These are phyloP conservation scores for Stephania yunnanensis DNA, from an alignment of 164 flowering plant species.

Conservation along the genomic window DNA sequence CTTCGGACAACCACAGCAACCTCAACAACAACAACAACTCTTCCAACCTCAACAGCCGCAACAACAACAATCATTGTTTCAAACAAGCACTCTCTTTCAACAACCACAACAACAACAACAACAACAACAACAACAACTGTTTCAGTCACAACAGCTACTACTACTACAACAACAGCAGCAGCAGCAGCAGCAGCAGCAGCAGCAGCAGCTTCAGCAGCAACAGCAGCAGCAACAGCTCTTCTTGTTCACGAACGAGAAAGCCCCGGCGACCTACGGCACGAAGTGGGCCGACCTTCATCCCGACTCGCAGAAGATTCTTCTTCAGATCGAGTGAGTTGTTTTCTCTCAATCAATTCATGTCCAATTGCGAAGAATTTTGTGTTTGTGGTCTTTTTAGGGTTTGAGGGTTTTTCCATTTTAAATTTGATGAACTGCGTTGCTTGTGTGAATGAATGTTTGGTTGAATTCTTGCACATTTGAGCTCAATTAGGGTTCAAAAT, in stretches of 20 bases:
- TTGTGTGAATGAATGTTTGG: not conserved
- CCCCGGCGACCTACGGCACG: conserved; percentile 75
- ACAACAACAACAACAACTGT: conserved; percentile 26
- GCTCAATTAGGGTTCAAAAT: not conserved
- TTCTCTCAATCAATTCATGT: not conserved
- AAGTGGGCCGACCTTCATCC: conserved; percentile 98
- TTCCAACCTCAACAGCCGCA: conserved; percentile 13
- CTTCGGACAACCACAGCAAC: conserved; percentile 12
- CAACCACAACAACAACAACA: conserved; percentile 24
- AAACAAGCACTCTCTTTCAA: conserved; percentile 19
- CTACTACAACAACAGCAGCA: conserved; percentile 36
- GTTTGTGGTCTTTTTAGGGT: not conserved
- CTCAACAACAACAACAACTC: conserved; percentile 25
- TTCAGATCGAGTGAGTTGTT: conserved; percentile 65
- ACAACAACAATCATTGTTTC: conserved; percentile 22
- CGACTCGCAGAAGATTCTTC: conserved; percentile 83
- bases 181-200: conserved; percentile 34
- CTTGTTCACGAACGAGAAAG: conserved; percentile 72
- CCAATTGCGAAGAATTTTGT: too few relatives aligned
- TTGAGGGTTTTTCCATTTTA: not conserved
- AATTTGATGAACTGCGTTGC: too few relatives aligned
- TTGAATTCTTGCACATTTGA: not conserved
- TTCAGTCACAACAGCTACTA: conserved; percentile 31
- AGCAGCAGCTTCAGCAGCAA: conserved; percentile 47
- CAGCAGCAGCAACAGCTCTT: conserved; percentile 68